A percentile compares a stretch with the other conserved stretches of the same genome.
Conservation (phyloP, 768 basidiomycete genomes). For the Suillus placidus region DNA sequence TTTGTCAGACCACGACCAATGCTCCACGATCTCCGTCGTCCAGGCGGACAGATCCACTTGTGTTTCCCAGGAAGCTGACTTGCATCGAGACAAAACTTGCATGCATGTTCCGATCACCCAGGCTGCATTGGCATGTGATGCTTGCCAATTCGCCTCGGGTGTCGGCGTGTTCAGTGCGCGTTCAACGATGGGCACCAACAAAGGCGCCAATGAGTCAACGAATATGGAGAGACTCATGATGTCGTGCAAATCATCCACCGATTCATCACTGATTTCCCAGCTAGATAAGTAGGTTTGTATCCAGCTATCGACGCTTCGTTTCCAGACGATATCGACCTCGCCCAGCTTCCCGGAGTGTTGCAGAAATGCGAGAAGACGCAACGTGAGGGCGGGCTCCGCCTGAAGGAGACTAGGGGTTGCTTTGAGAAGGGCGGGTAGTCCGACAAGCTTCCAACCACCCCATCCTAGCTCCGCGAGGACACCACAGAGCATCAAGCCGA, state of each 20-base stretch:
- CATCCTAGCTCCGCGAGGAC: slow-evolving; percentile 66
- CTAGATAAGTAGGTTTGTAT: slow-evolving; percentile 42
- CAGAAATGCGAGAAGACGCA: slow-evolving; percentile 56
- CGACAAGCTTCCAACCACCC: slow-evolving; percentile 78
- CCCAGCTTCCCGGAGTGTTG: slow-evolving; percentile 50
- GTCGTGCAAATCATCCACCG: slow-evolving; percentile 55
- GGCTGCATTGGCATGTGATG: slow-evolving; percentile 44
- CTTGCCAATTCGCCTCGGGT: slow-evolving; percentile 35
- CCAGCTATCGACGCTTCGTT: slow-evolving; percentile 54
- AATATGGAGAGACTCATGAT: slow-evolving; percentile 56
- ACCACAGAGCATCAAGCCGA: slow-evolving; percentile 60
- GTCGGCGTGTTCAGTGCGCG: slow-evolving; percentile 36
- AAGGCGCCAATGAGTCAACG: slow-evolving; percentile 46
- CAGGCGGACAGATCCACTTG: slow-evolving; percentile 52
- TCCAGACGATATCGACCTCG: slow-evolving; percentile 62
- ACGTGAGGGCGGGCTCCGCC: slow-evolving; percentile 41
- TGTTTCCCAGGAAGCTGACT: slow-evolving; percentile 34
- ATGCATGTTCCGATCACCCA: slow-evolving; percentile 68
- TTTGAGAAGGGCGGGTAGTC: slow-evolving; percentile 59
- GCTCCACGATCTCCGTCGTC: slow-evolving; percentile 45
- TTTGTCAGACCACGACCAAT: slow-evolving; percentile 62
- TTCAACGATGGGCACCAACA: slow-evolving; percentile 50
- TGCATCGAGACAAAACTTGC: slow-evolving; percentile 44
- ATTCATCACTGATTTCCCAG: slow-evolving; percentile 44
- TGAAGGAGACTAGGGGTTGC: slow-evolving; percentile 50